Evolutionary conservation across 2,329 filamentous ascomycete species (phyloP).

Genomic region (Hypoxylon rubiginosum): DNA sequence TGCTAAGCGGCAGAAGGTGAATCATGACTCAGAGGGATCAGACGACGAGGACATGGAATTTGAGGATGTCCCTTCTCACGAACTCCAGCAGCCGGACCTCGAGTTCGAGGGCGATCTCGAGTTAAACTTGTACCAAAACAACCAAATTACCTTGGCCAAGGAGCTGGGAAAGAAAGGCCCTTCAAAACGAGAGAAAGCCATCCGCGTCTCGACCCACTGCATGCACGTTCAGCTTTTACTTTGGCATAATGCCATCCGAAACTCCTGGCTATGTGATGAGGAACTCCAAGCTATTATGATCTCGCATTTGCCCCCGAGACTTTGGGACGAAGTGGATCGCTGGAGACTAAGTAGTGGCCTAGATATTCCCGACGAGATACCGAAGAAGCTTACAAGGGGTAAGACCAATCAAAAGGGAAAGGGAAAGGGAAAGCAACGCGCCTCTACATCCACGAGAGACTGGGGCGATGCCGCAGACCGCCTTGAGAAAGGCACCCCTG

Average conservation of each 20-base stretch:
- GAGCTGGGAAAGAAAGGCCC: slow-evolving; percentile 83
- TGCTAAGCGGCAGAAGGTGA: slow-evolving; percentile 57
- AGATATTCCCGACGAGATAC: slow-evolving; percentile 56
- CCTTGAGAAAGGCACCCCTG: slow-evolving; percentile 77
- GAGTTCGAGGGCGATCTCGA: slow-evolving; percentile 76
- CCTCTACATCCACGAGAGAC: slow-evolving; percentile 65
- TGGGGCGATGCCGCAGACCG: slow-evolving; percentile 79
- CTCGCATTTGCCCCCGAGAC: slow-evolving; percentile 75
- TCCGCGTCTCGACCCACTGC: slow-evolving; percentile 84
- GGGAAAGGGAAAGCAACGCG: slow-evolving; percentile 45
- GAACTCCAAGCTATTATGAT: slow-evolving; percentile 82
- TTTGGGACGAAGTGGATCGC: slow-evolving; percentile 80
- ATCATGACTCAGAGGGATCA: slow-evolving; percentile 52
- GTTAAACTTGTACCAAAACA: slow-evolving; percentile 74
- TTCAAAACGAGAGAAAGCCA: slow-evolving; percentile 84
- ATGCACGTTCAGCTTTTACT: slow-evolving; percentile 90
- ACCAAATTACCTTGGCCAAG: slow-evolving; percentile 71
- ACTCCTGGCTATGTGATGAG: slow-evolving; percentile 84
- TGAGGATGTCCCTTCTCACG: slow-evolving; percentile 66
- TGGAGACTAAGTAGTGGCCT: slow-evolving; percentile 80
- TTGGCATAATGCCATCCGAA: slow-evolving; percentile 89
- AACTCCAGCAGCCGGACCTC: slow-evolving; percentile 58
- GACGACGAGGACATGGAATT: slow-evolving; percentile 75
- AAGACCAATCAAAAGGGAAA: slow-evolving; percentile 56
- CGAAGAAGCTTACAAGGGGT: slow-evolving; percentile 53